phyloP scores from a whole-genome alignment of 495 filamentous ascomycete species.

The Astrocystis sublimbata region DNA sequence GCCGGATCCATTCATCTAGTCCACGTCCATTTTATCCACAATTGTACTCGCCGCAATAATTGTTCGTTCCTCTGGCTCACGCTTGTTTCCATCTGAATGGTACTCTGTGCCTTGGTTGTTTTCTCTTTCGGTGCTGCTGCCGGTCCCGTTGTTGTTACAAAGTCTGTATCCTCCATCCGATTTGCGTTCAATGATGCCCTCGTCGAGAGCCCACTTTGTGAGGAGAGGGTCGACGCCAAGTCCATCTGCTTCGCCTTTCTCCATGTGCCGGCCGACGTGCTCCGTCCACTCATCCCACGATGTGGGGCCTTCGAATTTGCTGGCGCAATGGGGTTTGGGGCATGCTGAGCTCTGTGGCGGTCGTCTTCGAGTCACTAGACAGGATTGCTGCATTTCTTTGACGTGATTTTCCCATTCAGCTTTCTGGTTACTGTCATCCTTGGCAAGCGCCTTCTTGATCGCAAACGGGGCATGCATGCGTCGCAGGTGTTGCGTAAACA shows the following conservation, averaged over 20 bases:
- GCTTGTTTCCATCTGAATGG: constrained; percentile 26
- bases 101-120: constrained; percentile 28
- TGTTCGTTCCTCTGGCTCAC: constrained; percentile 27
- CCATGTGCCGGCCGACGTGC: constrained; percentile 89
- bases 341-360: constrained; percentile 71
- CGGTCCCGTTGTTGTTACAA: constrained; percentile 37
- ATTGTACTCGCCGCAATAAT: constrained; percentile 34
- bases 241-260: constrained; percentile 57
- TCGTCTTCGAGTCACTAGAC: constrained; percentile 65
- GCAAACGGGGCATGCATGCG: constrained; percentile 76
- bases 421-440: constrained; percentile 54
- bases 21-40: constrained; percentile 39
- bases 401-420: constrained; percentile 57
- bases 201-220: constrained; percentile 57
- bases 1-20: constrained; percentile 19
- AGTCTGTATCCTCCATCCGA: constrained; percentile 53
- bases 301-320: constrained; percentile 65
- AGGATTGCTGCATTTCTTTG: constrained; percentile 64
- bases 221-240: constrained; percentile 54
- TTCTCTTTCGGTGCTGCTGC: constrained; percentile 32
- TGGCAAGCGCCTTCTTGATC: constrained; percentile 50
- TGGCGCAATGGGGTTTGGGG: constrained; percentile 64
- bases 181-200: constrained; percentile 58
- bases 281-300: constrained; percentile 91
- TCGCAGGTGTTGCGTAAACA: constrained; percentile 92